phyloP scores from a whole-genome alignment of 2,329 filamentous ascomycete species.

The Zymoseptoria ardabiliae region DNA sequence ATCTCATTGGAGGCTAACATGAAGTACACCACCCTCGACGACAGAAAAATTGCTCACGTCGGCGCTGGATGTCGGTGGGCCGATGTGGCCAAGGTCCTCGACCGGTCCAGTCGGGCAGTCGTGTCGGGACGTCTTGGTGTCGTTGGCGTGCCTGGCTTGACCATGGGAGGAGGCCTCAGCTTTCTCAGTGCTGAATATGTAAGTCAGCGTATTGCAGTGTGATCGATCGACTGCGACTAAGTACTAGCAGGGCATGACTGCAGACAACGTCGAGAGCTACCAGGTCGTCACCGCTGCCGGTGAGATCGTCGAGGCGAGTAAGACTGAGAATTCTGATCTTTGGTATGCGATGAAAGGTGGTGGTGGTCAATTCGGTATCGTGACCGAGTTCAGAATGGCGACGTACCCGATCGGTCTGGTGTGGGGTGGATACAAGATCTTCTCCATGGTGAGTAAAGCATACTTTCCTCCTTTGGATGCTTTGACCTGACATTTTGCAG shows the following conservation, averaged over 20 bases:
- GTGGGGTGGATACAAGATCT: constrained; percentile 44
- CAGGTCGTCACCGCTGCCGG: constrained; percentile 23
- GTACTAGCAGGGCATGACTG: constrained; percentile 17
- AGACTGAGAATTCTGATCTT: constrained; percentile 21
- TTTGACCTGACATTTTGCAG: neutral
- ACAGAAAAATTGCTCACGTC: constrained; percentile 21
- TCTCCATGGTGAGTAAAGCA: constrained; percentile 21
- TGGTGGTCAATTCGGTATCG: constrained; percentile 24
- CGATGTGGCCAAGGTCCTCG: constrained; percentile 17
- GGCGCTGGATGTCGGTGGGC: constrained; percentile 20
- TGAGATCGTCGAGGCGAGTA: constrained; percentile 19
- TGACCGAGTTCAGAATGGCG: constrained; percentile 34
- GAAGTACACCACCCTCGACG: constrained; percentile 33
- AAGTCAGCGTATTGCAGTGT: constrained; percentile 18
- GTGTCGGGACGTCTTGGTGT: constrained; percentile 19
- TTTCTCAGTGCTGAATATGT: constrained; percentile 18
- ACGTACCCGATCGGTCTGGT: constrained; percentile 22
- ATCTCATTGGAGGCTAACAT: constrained; percentile 37
- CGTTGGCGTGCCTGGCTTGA: constrained; percentile 25
- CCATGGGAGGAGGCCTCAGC: constrained; percentile 25
- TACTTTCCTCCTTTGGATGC: too few relatives aligned
- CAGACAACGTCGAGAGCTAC: constrained; percentile 27
- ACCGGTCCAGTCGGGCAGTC: constrained; percentile 16
- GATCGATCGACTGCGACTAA: neutral
- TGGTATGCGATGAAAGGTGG: constrained; percentile 23